Evolutionary conservation across 176 grass and related monocot species (phyloP).

Genomic region (Oryza glaberrima): DNA sequence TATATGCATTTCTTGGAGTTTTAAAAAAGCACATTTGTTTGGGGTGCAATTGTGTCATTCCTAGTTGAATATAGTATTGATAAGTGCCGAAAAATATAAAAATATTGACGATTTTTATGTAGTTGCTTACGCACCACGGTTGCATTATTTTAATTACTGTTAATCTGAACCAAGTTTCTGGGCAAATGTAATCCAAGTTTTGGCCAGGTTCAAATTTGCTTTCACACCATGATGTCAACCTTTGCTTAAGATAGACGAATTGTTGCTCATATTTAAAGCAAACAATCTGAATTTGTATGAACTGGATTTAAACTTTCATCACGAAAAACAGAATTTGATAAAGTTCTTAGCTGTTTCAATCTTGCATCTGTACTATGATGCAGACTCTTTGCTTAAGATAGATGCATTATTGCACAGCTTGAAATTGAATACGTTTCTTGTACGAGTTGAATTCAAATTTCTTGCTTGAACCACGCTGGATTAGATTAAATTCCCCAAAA

Average conservation of each 20-base stretch:
- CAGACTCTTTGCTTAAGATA: background rate
- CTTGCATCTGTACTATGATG: background rate
- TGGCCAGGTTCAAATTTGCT: no score
- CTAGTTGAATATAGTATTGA: no score
- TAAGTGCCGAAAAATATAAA: no score
- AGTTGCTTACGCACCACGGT: background rate
- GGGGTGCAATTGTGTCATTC: no score
- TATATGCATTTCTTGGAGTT: background rate
- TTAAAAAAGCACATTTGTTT: background rate
- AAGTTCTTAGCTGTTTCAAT: background rate
- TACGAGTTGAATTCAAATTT: constrained; percentile 4
- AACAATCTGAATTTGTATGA: background rate
- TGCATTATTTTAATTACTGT: background rate
- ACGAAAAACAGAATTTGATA: background rate
- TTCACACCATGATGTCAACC: background rate
- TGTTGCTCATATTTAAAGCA: background rate
- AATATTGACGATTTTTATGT: background rate
- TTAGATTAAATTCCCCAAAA: background rate
- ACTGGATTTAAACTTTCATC: background rate
- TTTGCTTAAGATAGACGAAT: background rate
- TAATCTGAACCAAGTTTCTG: background rate
- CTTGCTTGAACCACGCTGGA: background rate
- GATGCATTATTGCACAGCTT: constrained; percentile 15
- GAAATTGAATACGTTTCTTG: constrained; percentile 4
- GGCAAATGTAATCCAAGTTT: no score